Base-by-base conservation (phyloP, 345 rosid genomes). In the Brassica rapa region DNA sequence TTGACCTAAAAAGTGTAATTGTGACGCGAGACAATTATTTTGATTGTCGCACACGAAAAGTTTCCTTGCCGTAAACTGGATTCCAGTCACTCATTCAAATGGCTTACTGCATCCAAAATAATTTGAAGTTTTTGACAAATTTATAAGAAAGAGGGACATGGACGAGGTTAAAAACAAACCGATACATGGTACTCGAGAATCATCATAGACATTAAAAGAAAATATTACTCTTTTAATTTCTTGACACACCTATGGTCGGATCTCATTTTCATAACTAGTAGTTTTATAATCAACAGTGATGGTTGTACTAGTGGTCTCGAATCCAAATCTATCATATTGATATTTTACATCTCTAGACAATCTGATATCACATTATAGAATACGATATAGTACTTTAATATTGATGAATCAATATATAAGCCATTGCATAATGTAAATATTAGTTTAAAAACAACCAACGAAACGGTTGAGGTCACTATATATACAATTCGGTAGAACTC, bases 401-500 rank as follows among this genome's bases (percentile, higher is more conserved):
- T 6, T 51, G 24, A 64, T 21, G 53, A 24, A 73, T 4, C 23
- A 33, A 32, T 51, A 64, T 32, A 1, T 32, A 12, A 63, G 66
- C 25, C 19, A 74, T 56, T 6, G 41, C 41, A 35, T 37, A 15
- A 24, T n/a, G 5, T 27, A 16, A 1, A 67, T 12, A 67, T 41
- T 67, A 11, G 72, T 66, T 9, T 6, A 11, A 43, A 76, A 49
- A 8, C 21, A 62, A 61, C 70, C 70, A 69, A 46, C 43, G 8
- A 60, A 27, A 35, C 21, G 69, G 61, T 61, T 61, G 39, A 51
- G 56, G 64, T 59, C 32, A 10, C 32, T 27, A 59, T 51, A 62
- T 70, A 33, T 62, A 70, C 80, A 77, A 51, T 70, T 62, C n/a
- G 21, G 64, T 69, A 51, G 32, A 77, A 24, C 29, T 49, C 24